Conservation (phyloP, 768 basidiomycete genomes). For the Serendipita indica region DNA sequence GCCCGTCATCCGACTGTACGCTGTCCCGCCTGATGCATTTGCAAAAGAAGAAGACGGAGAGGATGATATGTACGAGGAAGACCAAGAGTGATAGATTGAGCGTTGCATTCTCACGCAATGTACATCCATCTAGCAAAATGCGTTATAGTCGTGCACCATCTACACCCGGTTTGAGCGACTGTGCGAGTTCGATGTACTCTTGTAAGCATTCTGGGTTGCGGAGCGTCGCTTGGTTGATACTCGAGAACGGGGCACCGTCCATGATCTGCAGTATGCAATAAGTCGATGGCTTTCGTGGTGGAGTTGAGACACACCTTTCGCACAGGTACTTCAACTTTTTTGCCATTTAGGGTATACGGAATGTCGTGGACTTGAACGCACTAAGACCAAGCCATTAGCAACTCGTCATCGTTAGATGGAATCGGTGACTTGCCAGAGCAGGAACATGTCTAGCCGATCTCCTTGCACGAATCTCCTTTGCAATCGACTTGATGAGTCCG, state of each 20-base stretch:
- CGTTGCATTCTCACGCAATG: too few species aligned
- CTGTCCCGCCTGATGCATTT: conserved; percentile 80
- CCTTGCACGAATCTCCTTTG: conserved; percentile 41
- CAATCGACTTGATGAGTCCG: conserved; percentile 41
- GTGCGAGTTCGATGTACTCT: conserved; percentile 28
- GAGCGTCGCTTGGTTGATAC: conserved; percentile 57
- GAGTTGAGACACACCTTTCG: conserved; percentile 43
- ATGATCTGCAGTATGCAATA: conserved; percentile 39
- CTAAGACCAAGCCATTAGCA: conserved; percentile 24
- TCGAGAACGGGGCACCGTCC: conserved; percentile 55
- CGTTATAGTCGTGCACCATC: too few species aligned
- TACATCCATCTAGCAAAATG: too few species aligned
- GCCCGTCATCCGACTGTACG: conserved; percentile 88
- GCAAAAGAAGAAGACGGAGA: conserved; percentile 56
- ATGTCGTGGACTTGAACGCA: conserved; percentile 56
- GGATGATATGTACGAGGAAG: conserved; percentile 33
- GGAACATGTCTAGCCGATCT: conserved; percentile 68
- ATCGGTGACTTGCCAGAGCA: conserved; percentile 34
- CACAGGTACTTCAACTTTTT: conserved; percentile 64
- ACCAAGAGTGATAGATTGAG: conserved; percentile 23
- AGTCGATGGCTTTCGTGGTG: not conserved
- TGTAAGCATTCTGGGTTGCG: conserved; percentile 57
- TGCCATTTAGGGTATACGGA: conserved; percentile 69
- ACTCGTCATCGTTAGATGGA: not conserved
- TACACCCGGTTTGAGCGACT: not conserved